A percentile compares a stretch with the other conserved stretches of the same genome.
These are phyloP conservation scores for Claviceps monticola DNA, from an alignment of 2,329 filamentous ascomycete genomes.

Conservation along the genomic window DNA sequence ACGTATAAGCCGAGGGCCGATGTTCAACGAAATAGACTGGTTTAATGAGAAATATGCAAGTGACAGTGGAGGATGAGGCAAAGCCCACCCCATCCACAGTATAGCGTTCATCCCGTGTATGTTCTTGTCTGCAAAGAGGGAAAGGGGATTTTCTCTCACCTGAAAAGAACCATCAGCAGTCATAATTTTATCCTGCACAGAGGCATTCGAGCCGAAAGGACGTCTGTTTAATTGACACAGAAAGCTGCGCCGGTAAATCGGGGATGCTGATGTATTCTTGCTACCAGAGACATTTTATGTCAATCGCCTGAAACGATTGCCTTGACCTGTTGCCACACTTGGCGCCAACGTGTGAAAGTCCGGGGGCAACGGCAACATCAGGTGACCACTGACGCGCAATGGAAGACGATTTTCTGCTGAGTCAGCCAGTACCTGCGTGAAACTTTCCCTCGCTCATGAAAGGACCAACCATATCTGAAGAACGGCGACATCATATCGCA, in stretches of 20 bases:
- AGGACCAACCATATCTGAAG: background rate
- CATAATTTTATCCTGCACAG: conserved; percentile 21
- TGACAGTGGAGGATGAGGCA: background rate
- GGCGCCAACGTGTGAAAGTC: background rate
- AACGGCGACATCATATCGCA: background rate
- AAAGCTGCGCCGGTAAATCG: conserved; percentile 14
- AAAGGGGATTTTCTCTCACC: conserved; percentile 15
- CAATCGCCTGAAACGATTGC: background rate
- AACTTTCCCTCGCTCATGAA: background rate
- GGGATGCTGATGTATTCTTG: conserved; percentile 16
- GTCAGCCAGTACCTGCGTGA: background rate
- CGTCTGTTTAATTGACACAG: conserved; percentile 6
- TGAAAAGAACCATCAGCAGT: conserved; percentile 31
- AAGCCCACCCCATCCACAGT: background rate
- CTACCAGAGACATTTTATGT: conserved; percentile 14
- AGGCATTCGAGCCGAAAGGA: background rate
- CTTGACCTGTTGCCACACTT: conserved; percentile 14
- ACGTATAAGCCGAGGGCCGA: background rate
- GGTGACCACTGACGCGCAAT: background rate
- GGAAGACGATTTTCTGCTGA: background rate
- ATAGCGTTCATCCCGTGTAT: background rate
- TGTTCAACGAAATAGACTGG: too few species aligned
- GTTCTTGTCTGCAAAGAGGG: background rate
- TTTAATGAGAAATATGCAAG: background rate
- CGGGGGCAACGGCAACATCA: background rate